Conservation (phyloP, 1,284 basidiomycete species). For the Termitomyces sp. region DNA sequence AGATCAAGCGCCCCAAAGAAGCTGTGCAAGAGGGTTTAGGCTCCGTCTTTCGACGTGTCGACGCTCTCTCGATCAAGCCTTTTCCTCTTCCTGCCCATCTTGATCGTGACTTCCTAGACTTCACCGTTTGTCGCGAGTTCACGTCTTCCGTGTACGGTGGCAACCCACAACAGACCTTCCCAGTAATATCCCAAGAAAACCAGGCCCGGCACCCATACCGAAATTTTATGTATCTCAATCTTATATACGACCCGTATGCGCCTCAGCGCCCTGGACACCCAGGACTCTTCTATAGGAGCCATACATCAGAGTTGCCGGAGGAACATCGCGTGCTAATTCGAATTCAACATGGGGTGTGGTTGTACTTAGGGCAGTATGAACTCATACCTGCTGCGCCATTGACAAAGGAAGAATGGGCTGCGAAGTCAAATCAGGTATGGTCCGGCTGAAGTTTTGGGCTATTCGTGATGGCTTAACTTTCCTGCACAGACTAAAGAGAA, state of each 20-base stretch:
- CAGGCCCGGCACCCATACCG: constrained; percentile 24
- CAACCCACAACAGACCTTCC: constrained; percentile 27
- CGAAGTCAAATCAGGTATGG: constrained; percentile 19
- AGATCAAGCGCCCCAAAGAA: constrained; percentile 9
- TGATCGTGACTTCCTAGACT: constrained; percentile 14
- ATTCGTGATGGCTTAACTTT: neutral
- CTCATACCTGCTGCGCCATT: constrained; percentile 19
- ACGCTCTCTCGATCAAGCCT: constrained; percentile 5
- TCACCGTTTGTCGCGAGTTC: constrained; percentile 23
- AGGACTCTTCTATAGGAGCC: constrained; percentile 28
- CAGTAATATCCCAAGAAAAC: constrained; percentile 20
- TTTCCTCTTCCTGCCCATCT: neutral
- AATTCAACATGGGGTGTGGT: constrained; percentile 18
- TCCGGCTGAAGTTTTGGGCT: neutral
- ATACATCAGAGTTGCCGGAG: neutral
- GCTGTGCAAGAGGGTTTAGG: constrained; percentile 1
- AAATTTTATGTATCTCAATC: constrained; percentile 33
- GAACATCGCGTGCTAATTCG: constrained; percentile 20
- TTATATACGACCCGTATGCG: constrained; percentile 31
- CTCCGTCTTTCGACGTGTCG: constrained; percentile 10
- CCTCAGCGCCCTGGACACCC: constrained; percentile 33
- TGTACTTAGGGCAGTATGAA: constrained; percentile 28
- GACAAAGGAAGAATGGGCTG: constrained; percentile 23
- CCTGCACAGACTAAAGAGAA: neutral
- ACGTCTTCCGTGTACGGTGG: constrained; percentile 27